Evolutionary conservation across 2,329 filamentous ascomycete species (phyloP).

Genomic region (Colletotrichum phormii): DNA sequence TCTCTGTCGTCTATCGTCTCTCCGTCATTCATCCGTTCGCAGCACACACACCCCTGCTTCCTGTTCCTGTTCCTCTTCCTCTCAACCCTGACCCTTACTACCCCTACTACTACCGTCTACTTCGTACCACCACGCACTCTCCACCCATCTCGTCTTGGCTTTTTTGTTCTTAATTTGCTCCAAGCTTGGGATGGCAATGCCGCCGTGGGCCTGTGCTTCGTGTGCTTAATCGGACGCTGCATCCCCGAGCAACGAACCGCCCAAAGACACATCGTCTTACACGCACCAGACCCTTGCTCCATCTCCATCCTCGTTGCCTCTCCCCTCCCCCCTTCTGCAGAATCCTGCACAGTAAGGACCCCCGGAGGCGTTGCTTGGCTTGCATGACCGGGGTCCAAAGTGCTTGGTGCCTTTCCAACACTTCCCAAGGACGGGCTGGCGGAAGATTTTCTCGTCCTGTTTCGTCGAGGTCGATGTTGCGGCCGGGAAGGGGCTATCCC

Average conservation of each 20-base stretch:
- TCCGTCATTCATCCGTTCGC: slow-evolving; percentile 30
- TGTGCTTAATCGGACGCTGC: slow-evolving; percentile 37
- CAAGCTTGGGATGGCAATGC: slow-evolving; percentile 41
- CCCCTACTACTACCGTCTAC: slow-evolving; percentile 19
- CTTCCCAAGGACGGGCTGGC: slow-evolving; percentile 25
- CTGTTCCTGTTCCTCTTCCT: slow-evolving; percentile 25
- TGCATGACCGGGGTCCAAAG: neutral
- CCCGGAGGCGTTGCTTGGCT: slow-evolving; percentile 23
- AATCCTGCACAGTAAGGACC: neutral
- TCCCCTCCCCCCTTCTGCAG: neutral
- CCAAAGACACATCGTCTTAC: slow-evolving; percentile 10
- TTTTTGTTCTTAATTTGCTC: slow-evolving; percentile 35
- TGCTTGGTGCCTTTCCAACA: neutral
- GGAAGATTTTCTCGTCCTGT: slow-evolving; percentile 37
- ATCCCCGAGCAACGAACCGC: slow-evolving; percentile 31
- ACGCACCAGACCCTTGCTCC: neutral
- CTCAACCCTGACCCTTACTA: slow-evolving; percentile 13
- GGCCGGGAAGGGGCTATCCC: slow-evolving; percentile 31
- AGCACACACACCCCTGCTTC: slow-evolving; percentile 5
- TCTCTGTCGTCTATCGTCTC: slow-evolving; percentile 32
- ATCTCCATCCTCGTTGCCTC: slow-evolving; percentile 14
- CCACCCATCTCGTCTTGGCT: slow-evolving; percentile 35
- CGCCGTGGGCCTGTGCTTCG: slow-evolving; percentile 38
- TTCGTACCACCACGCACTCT: neutral
- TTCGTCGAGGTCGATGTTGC: slow-evolving; percentile 35